A percentile compares a stretch with the other conserved stretches of the same genome.
Evolutionary conservation across 257 asterid genomes (phyloP).

Genomic region (Petunia axillaris): DNA sequence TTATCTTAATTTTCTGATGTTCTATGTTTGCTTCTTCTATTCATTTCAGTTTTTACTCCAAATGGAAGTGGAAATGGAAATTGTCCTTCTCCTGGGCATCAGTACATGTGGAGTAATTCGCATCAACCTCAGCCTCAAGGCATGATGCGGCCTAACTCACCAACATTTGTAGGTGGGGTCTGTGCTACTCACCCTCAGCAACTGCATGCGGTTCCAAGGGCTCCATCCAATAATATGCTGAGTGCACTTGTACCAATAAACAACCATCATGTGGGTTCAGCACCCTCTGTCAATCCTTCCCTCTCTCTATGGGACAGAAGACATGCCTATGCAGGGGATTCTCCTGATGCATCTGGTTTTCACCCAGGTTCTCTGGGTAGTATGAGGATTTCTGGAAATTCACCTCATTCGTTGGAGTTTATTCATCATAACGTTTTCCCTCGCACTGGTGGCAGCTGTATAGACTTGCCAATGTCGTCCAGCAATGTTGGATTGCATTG

Average conservation of each 20-base stretch:
- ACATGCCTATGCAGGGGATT: slow-evolving; percentile 71
- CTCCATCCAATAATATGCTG: slow-evolving; percentile 69
- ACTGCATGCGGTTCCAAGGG: slow-evolving; percentile 76
- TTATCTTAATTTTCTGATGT: slow-evolving; percentile 27
- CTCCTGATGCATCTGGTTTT: slow-evolving; percentile 81
- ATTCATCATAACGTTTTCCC: slow-evolving; percentile 74
- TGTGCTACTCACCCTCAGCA: slow-evolving; percentile 68
- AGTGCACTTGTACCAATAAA: slow-evolving; percentile 63
- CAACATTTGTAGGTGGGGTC: slow-evolving; percentile 72
- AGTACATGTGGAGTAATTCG: slow-evolving; percentile 79
- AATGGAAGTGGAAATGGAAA: slow-evolving; percentile 82
- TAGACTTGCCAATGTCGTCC: slow-evolving; percentile 75
- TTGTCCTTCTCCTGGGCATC: slow-evolving; percentile 88
- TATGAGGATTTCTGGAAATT: slow-evolving; percentile 74
- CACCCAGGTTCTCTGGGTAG: slow-evolving; percentile 96
- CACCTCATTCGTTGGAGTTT: slow-evolving; percentile 82
- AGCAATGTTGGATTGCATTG: slow-evolving; percentile 71
- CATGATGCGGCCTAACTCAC: slow-evolving; percentile 77
- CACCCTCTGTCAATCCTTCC: slow-evolving; percentile 86
- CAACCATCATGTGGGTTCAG: slow-evolving; percentile 91
- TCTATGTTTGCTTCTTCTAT: slow-evolving; percentile 25
- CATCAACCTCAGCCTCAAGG: slow-evolving; percentile 75
- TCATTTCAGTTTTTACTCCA: slow-evolving; percentile 68
- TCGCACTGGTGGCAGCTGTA: slow-evolving; percentile 64
- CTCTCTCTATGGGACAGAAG: slow-evolving; percentile 89